Evolutionary conservation across 2,329 filamentous ascomycete genomes (phyloP).

Genomic region (Pleomassaria siparia): DNA sequence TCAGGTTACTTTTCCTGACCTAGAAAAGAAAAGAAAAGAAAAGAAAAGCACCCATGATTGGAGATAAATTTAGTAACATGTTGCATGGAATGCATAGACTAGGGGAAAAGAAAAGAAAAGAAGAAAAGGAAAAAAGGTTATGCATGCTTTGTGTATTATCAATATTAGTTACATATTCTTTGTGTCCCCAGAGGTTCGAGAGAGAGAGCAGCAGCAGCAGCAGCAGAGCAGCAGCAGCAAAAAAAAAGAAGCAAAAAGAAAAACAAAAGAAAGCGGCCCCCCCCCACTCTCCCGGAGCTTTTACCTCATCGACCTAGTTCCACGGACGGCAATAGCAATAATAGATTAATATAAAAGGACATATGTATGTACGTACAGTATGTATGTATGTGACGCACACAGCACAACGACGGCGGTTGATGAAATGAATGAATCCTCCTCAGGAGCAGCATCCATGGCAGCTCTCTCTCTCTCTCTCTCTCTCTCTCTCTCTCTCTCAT

Average conservation of each 20-base stretch:
- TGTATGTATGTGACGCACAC: no score
- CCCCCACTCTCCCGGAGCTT: neutral
- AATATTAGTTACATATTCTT: no score
- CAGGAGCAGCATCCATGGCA: no score
- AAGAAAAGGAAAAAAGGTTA: neutral
- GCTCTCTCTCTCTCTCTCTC: neutral
- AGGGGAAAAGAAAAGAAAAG: neutral
- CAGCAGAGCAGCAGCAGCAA: neutral
- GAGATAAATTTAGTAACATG: neutral
- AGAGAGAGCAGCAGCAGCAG: no score
- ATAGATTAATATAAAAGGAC: no score
- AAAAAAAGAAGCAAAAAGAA: neutral
- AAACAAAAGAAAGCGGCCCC: neutral
- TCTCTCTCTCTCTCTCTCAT: constrained; percentile 1
- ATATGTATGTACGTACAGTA: no score
- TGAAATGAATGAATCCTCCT: no score
- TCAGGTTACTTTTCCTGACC: neutral
- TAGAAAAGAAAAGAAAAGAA: neutral
- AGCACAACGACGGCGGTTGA: no score
- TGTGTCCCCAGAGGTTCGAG: neutral
- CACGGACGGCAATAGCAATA: no score
- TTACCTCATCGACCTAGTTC: neutral
- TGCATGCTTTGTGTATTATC: neutral
- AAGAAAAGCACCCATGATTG: neutral
- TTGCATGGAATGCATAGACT: neutral